Conservation (phyloP, 2,329 filamentous ascomycete genomes). For the Ceratocystis eucalypticola region DNA sequence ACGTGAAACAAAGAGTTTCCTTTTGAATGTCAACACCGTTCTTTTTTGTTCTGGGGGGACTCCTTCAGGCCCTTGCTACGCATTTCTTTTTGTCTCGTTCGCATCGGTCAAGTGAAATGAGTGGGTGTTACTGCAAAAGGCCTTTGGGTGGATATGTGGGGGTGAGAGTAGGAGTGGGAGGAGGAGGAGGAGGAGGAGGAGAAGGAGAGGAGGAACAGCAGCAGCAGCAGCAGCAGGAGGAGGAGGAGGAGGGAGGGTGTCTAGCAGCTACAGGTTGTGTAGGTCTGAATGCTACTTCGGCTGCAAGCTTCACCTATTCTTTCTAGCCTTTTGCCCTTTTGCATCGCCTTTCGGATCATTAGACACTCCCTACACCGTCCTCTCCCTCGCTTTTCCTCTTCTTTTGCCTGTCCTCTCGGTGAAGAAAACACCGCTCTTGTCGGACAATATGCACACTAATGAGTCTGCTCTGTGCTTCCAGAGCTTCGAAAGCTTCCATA, state of each 20-base stretch:
- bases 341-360: not conserved
- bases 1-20: not conserved
- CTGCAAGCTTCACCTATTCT: not conserved
- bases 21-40: not conserved
- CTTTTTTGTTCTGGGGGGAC: too few relatives aligned
- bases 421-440: not conserved
- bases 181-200: not conserved
- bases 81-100: not conserved
- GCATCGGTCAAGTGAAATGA: not conserved
- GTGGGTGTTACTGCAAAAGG: not conserved
- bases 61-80: too few relatives aligned
- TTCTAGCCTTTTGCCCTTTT: not conserved
- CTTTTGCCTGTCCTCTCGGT: not conserved
- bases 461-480: not conserved
- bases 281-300: not conserved
- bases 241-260: not conserved
- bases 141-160: not conserved
- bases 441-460: constrained; percentile 8
- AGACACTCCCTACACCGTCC: not conserved
- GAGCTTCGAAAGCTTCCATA: constrained; percentile 2
- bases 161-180: too few relatives aligned
- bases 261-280: not conserved
- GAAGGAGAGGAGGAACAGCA: not conserved
- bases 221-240: not conserved
- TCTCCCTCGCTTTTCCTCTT: not conserved